phyloP scores from a whole-genome alignment of 129 eudicot genomes.

The Calendula officinalis region DNA sequence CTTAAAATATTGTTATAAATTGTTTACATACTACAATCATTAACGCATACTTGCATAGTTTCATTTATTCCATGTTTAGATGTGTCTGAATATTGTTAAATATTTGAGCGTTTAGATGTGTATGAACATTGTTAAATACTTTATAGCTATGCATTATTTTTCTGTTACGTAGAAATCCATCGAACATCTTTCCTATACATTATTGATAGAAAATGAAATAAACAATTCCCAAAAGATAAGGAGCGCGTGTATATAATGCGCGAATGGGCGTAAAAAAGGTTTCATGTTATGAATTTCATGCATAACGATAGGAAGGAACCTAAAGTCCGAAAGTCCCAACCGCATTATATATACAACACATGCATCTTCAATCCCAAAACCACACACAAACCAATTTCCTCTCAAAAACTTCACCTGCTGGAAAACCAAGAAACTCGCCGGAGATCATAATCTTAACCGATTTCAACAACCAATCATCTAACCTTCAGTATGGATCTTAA shows the following conservation, averaged over 20 bases:
- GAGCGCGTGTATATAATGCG: constrained; percentile 18
- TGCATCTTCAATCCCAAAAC: constrained; percentile 4
- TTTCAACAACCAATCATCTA: constrained; percentile 3
- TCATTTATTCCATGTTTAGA: no score
- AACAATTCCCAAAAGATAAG: neutral
- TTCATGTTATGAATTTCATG: constrained; percentile 19
- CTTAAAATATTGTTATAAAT: no score
- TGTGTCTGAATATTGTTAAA: no score
- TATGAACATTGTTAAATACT: no score
- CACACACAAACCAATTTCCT: constrained; percentile 16
- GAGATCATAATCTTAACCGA: neutral
- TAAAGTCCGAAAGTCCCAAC: constrained; percentile 12
- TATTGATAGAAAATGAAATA: no score
- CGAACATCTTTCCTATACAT: no score
- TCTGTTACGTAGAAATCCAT: no score
- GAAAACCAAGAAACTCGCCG: constrained; percentile 19
- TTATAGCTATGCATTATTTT: no score
- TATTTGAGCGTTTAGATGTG: no score
- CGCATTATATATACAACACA: constrained; percentile 25
- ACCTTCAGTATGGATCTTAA: constrained; percentile 36
- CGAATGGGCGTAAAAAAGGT: constrained; percentile 2
- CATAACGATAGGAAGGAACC: constrained; percentile 27
- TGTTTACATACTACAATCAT: no score
- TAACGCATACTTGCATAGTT: no score
- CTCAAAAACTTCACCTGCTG: neutral